Base-by-base conservation (phyloP, 129 eudicot species). In the Tagetes patula region DNA sequence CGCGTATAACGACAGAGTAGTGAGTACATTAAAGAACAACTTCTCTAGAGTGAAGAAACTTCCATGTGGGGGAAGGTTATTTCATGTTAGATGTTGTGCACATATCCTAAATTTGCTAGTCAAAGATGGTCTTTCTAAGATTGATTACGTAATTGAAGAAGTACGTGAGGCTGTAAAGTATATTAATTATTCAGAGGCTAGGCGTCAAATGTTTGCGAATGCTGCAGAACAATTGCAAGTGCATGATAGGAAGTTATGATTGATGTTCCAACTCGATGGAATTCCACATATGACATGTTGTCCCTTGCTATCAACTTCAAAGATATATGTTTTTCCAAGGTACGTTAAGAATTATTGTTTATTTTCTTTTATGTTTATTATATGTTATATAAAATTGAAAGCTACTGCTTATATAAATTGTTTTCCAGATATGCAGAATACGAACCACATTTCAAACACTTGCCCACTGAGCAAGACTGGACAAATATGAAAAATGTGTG, bases 71-170 rank as follows among this genome's bases (percentile, higher is more conserved):
- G 74, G 63, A 9, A 68, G 42, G 59, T 47, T 68, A 12, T 46
- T 46, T 47, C 72, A 68, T 47, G 36, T 63, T n/a, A 41, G 70
- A 3, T 65, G 70, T 65, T 65, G 38, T 41, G 70, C 53, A 0
- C 53, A 65, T 42, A 42, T 65, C 8, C 49, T 40, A 5, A 65
- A 65, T 65, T 41, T 65, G 30, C 12, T 65, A 0, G 73, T 69
- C n/a, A 69, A 69, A 69, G 73, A 69, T 34, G 60, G 73, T 0
- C 45, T 69, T 48, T 69, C 73, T 31, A 69, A 14, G 48, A 69
- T 69, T 6, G 45, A 48, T 12, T 1, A 0, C 13, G 62, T 49
- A 5, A 69, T 49, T 32, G 62, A 69, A 34, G 61, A 49, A 48
- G 74, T 69, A 34, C 47, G 47, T 50, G 74, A 69, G 36, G 74